Base-by-base conservation (phyloP, 2,329 filamentous ascomycete species). In the Calonectria crousiana region DNA sequence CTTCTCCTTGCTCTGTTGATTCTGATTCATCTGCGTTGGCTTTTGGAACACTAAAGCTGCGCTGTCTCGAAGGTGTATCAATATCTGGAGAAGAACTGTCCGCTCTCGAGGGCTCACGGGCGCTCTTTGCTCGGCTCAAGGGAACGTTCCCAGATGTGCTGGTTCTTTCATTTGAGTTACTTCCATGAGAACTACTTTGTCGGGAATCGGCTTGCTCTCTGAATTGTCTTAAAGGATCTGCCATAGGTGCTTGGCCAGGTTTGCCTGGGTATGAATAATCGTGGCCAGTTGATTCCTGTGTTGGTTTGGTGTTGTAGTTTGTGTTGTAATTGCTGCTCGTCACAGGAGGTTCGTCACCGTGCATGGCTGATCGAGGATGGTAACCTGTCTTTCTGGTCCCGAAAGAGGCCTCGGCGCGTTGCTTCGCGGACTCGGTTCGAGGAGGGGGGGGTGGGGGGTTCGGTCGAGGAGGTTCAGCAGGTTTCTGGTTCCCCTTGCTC, bases 121-220 rank as follows among this genome's bases (percentile, higher is more conserved):
- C 86, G 81, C 88, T 90, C 74, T 85, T 86, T 6, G 87, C 84
- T n/a, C 88, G 84, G 62, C 84, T 83, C n/a, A 89, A 71, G 13
- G 85, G 79, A 9, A 81, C 82, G 2, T 86, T 87, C 56, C 91
- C 90, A 73, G 90, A 91, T 0, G 90, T 87, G 58, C 91, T 88
- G 6, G 90, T 89, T 83, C 89, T 92, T 81, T 93, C 91, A 41
- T 91, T 90, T 16, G 89, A 87, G 38, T 89, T 86, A 1, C 86
- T 87, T 52, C 87, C 86, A 78, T 92, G 93, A 0, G 91, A 90
- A 8, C 89, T 90, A 77, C 89, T 90, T 69, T 90, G 86, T n/a
- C 90, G 87, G n/a, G 83, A 81, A 73, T 92, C 89, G 52, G 84
- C 71, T 49, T 74, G 75, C 2, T 84, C 81, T 78, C 86, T 85